These are phyloP conservation scores for Hypoxylon fragiforme DNA, from an alignment of 495 filamentous ascomycete species.

Conservation along the genomic window DNA sequence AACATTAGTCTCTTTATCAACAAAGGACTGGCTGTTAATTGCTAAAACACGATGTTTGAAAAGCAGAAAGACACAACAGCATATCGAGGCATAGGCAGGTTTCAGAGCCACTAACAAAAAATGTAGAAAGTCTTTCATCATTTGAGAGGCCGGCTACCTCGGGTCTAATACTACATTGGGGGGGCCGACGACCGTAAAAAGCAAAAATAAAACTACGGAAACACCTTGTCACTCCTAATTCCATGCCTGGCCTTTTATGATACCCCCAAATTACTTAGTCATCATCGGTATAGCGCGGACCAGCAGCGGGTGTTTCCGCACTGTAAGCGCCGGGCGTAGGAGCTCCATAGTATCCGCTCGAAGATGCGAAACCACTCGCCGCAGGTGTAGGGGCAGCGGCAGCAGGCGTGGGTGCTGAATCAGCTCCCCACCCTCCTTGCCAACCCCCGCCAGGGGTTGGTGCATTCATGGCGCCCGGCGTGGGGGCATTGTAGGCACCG, in stretches of 20 bases:
- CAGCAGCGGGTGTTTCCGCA: conserved; percentile 76
- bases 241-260: conserved; percentile 13
- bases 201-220: conserved; percentile 7
- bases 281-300: conserved; percentile 58
- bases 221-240: conserved; percentile 13
- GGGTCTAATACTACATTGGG: conserved; percentile 14
- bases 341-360: conserved; percentile 64
- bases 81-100: too few species aligned
- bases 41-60: too few species aligned
- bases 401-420: conserved; percentile 66
- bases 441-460: conserved; percentile 58
- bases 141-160: background rate
- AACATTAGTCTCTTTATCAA: too few species aligned
- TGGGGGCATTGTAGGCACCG: conserved; percentile 74
- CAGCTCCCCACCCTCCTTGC: conserved; percentile 58
- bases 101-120: background rate
- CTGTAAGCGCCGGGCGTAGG: conserved; percentile 79
- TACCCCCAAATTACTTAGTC: conserved; percentile 35
- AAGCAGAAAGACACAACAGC: too few species aligned
- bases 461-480: conserved; percentile 71
- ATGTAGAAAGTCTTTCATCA: background rate
- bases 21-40: too few species aligned
- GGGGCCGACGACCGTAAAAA: background rate
- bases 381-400: conserved; percentile 64
- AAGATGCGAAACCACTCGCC: conserved; percentile 41